Conservation (phyloP, 495 filamentous ascomycete species). For the Tuber indicum region DNA sequence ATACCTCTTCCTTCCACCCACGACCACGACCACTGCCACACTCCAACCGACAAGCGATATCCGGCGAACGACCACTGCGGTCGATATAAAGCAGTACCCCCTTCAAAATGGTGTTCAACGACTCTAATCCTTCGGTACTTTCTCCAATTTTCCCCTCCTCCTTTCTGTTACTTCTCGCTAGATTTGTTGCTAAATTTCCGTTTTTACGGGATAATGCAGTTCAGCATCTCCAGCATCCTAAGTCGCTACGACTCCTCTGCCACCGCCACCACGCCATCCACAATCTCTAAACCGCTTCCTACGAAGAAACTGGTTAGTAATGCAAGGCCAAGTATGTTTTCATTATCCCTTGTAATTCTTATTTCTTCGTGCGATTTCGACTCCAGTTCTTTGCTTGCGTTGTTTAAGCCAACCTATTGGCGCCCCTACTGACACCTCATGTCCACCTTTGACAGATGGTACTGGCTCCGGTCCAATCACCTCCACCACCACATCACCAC, state of each 20-base stretch:
- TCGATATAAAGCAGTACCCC: constrained; percentile 1
- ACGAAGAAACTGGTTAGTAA: constrained; percentile 16
- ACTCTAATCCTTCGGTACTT: constrained; percentile 34
- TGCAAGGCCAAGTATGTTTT: constrained; percentile 22
- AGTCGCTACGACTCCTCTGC: constrained; percentile 33
- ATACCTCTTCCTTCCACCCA: constrained; percentile 1
- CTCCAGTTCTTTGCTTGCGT: constrained; percentile 11
- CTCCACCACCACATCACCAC: constrained; percentile 16
- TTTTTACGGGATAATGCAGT: constrained; percentile 18
- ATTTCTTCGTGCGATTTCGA: constrained; percentile 4
- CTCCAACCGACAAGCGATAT: constrained; percentile 5
- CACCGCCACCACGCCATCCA: constrained; percentile 14
- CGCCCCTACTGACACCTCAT: constrained; percentile 18
- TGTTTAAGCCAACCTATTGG: constrained; percentile 23
- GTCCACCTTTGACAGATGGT: constrained; percentile 25
- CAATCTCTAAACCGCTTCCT: constrained; percentile 20
- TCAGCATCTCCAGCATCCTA: constrained; percentile 39
- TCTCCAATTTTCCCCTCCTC: constrained; percentile 7
- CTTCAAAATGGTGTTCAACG: constrained; percentile 36
- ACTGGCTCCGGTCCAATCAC: constrained; percentile 15
- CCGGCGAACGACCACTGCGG: neutral
- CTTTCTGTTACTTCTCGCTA: constrained; percentile 26
- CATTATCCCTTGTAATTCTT: neutral
- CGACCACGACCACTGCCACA: constrained; percentile 13
- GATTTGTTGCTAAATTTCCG: neutral